Percentiles rank a stretch among this genome's conserved stretches.
These are phyloP conservation scores for Suaeda aralocaspica DNA, from an alignment of 148 eudicot species.

Conservation along the genomic window DNA sequence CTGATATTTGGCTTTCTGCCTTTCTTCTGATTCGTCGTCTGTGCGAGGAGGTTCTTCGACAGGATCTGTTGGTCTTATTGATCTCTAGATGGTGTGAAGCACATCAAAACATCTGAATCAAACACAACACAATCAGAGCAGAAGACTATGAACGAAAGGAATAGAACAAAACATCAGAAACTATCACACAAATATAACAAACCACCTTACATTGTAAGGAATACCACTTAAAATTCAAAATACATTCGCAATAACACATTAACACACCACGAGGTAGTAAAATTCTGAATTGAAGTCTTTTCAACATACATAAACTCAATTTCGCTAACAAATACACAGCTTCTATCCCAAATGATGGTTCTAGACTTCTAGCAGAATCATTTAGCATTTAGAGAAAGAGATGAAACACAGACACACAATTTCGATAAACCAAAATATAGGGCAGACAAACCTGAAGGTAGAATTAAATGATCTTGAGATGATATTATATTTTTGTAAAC, in stretches of 20 bases:
- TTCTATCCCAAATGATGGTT: not conserved
- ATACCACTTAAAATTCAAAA: not conserved
- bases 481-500: slow-evolving; percentile 28
- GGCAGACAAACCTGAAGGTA: slow-evolving; percentile 56
- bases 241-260: not conserved
- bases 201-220: too few relatives aligned
- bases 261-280: too few relatives aligned
- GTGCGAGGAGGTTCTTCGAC: slow-evolving; percentile 19
- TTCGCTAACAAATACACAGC: not conserved
- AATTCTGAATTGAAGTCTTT: too few relatives aligned
- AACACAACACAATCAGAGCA: slow-evolving; percentile 18
- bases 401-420: too few relatives aligned
- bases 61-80: slow-evolving; percentile 23
- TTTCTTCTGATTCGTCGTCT: slow-evolving; percentile 26
- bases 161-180: not conserved
- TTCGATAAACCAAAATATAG: not conserved
- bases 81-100: slow-evolving; percentile 21
- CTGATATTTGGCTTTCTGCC: not conserved
- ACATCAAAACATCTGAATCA: slow-evolving; percentile 27
- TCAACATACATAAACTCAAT: not conserved
- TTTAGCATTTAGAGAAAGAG: not conserved
- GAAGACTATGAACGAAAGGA: slow-evolving; percentile 5
- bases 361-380: not conserved
- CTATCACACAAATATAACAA: too few relatives aligned
- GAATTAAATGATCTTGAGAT: slow-evolving; percentile 42